phyloP scores from a whole-genome alignment of 495 filamentous ascomycete species.

The Talaromyces thailandensis region DNA sequence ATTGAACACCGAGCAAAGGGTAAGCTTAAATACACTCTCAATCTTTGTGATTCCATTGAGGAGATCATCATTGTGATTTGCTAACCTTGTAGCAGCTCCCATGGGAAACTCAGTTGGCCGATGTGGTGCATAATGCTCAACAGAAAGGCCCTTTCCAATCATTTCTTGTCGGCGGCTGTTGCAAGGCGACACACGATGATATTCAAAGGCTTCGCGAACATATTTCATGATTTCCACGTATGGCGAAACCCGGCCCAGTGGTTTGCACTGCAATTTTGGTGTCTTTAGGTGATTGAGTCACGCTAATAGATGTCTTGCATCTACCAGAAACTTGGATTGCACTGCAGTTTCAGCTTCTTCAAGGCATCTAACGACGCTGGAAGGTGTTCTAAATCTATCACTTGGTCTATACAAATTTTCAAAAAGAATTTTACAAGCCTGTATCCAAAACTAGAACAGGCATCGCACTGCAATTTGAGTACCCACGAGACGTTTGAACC shows the following conservation, averaged over 20 bases:
- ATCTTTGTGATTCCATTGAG: not conserved
- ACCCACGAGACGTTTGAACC: no score
- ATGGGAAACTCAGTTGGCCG: not conserved
- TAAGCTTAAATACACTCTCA: not conserved
- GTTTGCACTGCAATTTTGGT: not conserved
- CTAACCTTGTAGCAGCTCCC: not conserved
- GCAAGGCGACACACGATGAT: not conserved
- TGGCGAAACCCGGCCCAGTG: not conserved
- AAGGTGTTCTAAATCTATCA: no score
- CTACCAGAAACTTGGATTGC: no score
- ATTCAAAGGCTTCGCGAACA: not conserved
- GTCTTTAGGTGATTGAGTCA: no score
- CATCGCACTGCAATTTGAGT: no score
- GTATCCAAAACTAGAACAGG: no score
- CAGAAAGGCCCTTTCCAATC: not conserved
- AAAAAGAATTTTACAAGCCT: no score
- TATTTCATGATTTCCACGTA: not conserved
- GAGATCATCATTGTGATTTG: not conserved
- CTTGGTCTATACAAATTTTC: no score
- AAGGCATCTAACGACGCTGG: no score
- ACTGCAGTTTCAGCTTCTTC: no score
- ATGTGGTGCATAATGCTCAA: not conserved
- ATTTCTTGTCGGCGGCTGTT: not conserved
- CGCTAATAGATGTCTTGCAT: no score
- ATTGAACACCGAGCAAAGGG: not conserved